Percentiles rank a stretch among this genome's conserved stretches.
Evolutionary conservation across 169 alveolate species (phyloP).

Genomic region (Amoebophrya sp.): DNA sequence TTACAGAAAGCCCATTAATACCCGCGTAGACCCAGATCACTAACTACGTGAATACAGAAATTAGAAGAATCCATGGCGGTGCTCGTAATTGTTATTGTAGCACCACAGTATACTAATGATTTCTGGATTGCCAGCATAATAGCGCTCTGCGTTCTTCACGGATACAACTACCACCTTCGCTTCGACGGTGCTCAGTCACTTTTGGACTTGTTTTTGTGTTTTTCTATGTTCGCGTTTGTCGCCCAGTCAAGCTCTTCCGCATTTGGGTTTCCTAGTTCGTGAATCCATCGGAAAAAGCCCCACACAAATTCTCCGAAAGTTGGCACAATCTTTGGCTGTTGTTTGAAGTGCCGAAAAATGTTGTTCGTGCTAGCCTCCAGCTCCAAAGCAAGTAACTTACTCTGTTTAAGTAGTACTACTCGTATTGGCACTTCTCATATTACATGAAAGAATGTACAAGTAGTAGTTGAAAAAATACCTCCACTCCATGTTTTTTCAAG

Average conservation of each 20-base stretch:
- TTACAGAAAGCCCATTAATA: too few relatives aligned
- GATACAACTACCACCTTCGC: too few relatives aligned
- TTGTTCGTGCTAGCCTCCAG: not conserved
- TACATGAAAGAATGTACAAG: not conserved
- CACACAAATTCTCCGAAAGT: not conserved
- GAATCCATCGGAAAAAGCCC: not conserved
- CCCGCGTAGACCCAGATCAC: too few relatives aligned
- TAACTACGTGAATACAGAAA: too few relatives aligned
- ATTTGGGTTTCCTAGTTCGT: not conserved
- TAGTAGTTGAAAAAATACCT: not conserved
- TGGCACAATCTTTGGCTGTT: not conserved
- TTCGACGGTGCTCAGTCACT: too few relatives aligned
- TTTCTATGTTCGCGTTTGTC: too few relatives aligned
- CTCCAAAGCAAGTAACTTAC: not conserved
- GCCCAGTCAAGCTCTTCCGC: conserved; percentile 15
- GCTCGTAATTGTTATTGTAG: too few relatives aligned
- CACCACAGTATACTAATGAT: too few relatives aligned
- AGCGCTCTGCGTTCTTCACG: too few relatives aligned
- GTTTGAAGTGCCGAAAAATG: not conserved
- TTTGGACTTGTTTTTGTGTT: too few relatives aligned
- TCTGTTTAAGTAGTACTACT: not conserved
- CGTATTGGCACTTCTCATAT: not conserved
- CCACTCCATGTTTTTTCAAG: not conserved
- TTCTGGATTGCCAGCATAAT: too few relatives aligned
- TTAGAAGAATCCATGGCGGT: too few relatives aligned